phyloP scores from a whole-genome alignment of 2,329 filamentous ascomycete genomes.

The Diaporthe sp. region DNA sequence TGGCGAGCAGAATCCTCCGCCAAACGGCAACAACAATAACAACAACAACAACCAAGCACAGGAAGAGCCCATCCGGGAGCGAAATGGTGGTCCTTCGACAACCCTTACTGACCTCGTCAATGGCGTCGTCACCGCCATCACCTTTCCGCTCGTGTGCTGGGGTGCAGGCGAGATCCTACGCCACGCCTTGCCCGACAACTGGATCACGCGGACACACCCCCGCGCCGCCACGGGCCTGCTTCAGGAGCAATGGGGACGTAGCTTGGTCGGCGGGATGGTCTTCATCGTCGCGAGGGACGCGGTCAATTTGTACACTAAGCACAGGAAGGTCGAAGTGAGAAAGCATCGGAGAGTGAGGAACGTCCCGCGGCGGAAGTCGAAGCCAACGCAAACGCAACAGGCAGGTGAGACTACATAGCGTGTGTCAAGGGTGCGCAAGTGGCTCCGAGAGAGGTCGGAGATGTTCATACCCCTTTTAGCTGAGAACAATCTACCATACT shows the following conservation, averaged over 20 bases:
- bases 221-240: constrained; percentile 73
- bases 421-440: not conserved
- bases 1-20: constrained; percentile 40
- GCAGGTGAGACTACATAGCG: not conserved
- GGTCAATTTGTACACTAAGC: constrained; percentile 74
- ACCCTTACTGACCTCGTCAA: constrained; percentile 62
- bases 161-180: constrained; percentile 83
- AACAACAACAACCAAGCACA: constrained; percentile 43
- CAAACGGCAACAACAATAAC: constrained; percentile 41
- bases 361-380: constrained; percentile 47
- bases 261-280: constrained; percentile 87
- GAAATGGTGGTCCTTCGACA: constrained; percentile 48
- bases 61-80: constrained; percentile 43
- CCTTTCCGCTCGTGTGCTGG: constrained; percentile 87
- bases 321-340: constrained; percentile 70
- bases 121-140: constrained; percentile 69
- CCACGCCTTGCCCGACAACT: constrained; percentile 75
- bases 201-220: constrained; percentile 66
- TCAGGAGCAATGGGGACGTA: constrained; percentile 89
- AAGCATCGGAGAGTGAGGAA: constrained; percentile 69
- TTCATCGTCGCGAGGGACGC: constrained; percentile 87
- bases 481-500: not conserved
- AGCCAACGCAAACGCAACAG: constrained; percentile 27
- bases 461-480: not conserved
- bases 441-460: not conserved